Evolutionary conservation across 2,329 filamentous ascomycete genomes (phyloP), one percentile per base, ranked within the genome.

Genomic region (Fusarium decemcellulare): DNA sequence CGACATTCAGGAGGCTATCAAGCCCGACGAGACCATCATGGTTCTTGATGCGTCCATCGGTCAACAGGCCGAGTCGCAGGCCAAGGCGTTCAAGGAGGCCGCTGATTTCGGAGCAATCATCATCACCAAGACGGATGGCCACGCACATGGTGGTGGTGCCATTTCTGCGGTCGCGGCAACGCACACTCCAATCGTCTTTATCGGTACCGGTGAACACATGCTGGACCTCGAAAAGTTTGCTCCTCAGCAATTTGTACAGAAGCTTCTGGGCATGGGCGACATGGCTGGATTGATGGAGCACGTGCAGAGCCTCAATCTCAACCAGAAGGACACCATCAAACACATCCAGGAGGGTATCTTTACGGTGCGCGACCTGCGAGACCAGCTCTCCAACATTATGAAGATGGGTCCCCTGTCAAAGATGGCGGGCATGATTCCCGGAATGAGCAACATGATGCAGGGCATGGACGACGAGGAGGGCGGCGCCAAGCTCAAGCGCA

Each of bases 291-390:
- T 99, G 34, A 93, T 99, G 11, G 96, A 99, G 81, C 96, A 99
- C 78, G 96, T 99, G 2, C 96, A 99, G 79, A 93, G 92, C 34
- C 88, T 99, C 54, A 98, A 97, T 79, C 88, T 98, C 52, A 95
- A 98, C 80, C 96, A 98, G 72, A 98, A 99, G 82, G 95, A 98
- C 76, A 98, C 96, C 5, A 98, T 99, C 87, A 99, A 99, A 85
- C 95, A 99, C 83, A 97, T 99, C 71, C 92, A 94, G 8, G 95
- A 98, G 76, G 96, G 96, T 59, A 95, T 98, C 68, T 99, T 98
- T 81, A 97, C 96, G 0, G 88, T 99, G 36, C 92, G 96, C 59
- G 96, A 99, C 79, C 87, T 99, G 72, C 90, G 96, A 18, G 96
- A 99, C 78, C 97, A 99, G 78, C 90, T 99, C 12, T 92, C 92